phyloP scores from a whole-genome alignment of 192 early-diverging fungal species.

The Coemansia sp. region DNA sequence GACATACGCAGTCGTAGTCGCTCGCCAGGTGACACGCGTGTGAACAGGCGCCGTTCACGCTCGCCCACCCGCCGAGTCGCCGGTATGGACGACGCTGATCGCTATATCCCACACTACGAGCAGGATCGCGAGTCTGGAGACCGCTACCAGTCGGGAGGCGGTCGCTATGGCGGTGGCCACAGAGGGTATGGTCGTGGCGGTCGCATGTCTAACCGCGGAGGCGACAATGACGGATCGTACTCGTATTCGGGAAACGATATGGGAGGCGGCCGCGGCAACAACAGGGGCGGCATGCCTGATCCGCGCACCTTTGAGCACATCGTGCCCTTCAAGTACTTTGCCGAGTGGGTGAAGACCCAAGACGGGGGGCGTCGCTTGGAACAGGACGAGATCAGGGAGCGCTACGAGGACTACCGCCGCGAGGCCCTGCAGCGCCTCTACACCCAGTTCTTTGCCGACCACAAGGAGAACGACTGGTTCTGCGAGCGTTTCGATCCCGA shows the following conservation, averaged over 20 bases:
- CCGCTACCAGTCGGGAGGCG: slow-evolving; percentile 44
- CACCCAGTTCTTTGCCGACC: slow-evolving; percentile 69
- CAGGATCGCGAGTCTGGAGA: slow-evolving; percentile 59
- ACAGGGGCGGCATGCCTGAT: slow-evolving; percentile 54
- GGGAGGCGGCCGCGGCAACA: slow-evolving; percentile 18
- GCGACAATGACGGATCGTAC: slow-evolving; percentile 36
- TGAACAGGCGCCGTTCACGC: slow-evolving; percentile 41
- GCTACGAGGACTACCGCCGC: slow-evolving; percentile 84
- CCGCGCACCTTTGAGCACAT: slow-evolving; percentile 76
- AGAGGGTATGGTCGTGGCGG: slow-evolving; percentile 45
- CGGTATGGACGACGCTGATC: slow-evolving; percentile 62
- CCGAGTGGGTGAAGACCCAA: slow-evolving; percentile 64
- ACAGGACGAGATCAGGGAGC: slow-evolving; percentile 76
- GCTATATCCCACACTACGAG: slow-evolving; percentile 84
- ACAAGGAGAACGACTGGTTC: slow-evolving; percentile 91
- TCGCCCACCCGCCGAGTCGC: slow-evolving; percentile 38
- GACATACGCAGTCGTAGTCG: slow-evolving; percentile 50
- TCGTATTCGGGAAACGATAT: slow-evolving; percentile 37
- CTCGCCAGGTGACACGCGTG: slow-evolving; percentile 34
- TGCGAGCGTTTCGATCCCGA: slow-evolving; percentile 87
- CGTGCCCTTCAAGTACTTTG: slow-evolving; percentile 72
- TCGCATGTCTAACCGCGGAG: slow-evolving; percentile 40
- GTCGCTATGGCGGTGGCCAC: slow-evolving; percentile 22
- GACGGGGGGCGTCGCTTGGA: slow-evolving; percentile 62
- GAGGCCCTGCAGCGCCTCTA: slow-evolving; percentile 67